A percentile compares a stretch with the other conserved stretches of the same genome.
These are phyloP conservation scores for Populus euphratica DNA, from an alignment of 345 rosid genomes.

Conservation along the genomic window DNA sequence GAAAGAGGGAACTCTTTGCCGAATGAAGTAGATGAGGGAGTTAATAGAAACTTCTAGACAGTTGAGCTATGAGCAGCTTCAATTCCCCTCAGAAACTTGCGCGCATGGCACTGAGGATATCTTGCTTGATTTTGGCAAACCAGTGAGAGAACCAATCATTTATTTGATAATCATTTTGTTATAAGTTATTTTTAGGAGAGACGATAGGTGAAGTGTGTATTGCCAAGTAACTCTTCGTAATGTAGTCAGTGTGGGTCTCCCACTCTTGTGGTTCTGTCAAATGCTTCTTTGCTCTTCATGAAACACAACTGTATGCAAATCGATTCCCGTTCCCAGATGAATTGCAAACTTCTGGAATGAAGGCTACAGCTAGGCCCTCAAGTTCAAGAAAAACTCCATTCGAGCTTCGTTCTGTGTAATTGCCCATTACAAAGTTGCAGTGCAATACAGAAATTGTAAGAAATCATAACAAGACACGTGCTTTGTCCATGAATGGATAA, in stretches of 20 bases:
- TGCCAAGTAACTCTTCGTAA: neutral
- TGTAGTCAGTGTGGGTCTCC: neutral
- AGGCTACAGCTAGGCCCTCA: no score
- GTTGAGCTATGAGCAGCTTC: constrained; percentile 69
- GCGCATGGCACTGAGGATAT: constrained; percentile 48
- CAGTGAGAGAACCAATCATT: neutral
- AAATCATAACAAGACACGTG: neutral
- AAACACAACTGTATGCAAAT: neutral
- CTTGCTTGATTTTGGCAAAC: constrained; percentile 37
- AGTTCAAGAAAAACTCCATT: neutral
- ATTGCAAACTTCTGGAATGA: neutral
- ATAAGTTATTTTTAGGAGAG: neutral
- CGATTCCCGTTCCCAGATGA: neutral
- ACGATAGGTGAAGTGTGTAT: neutral
- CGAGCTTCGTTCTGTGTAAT: neutral
- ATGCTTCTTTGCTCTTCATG: neutral
- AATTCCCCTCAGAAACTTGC: constrained; percentile 32
- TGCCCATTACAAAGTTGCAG: neutral
- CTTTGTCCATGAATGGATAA: neutral
- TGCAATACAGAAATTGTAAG: neutral
- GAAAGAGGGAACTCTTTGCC: constrained; percentile 39
- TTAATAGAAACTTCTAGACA: constrained; percentile 80
- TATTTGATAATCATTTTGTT: neutral
- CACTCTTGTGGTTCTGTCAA: neutral
- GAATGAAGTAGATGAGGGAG: constrained; percentile 43